phyloP scores from a whole-genome alignment of 345 rosid species.

The sweet orange (Citrus sinensis) region DVS_A1.0 CM039167.1:26697501-26698000 shows the following conservation, averaged over 20 bases:
- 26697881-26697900: neutral
- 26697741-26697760: neutral
- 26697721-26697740: neutral
- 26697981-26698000: conserved; percentile 35
- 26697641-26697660: conserved; percentile 78
- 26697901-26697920: too few species aligned
- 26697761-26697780: neutral
- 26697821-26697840: neutral
- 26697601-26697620: conserved; percentile 83
- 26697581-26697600: conserved; percentile 87
- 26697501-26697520: neutral
- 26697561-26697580: conserved; percentile 78
- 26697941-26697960: neutral
- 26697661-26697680: conserved; percentile 77
- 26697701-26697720: conserved; percentile 15
- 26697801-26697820: neutral
- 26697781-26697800: neutral
- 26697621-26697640: conserved; percentile 85
- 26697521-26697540: neutral
- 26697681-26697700: conserved; percentile 95
- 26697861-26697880: neutral
- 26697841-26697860: neutral
- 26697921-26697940: too few species aligned
- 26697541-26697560: conserved; percentile 71
- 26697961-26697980: neutral